These are phyloP conservation scores for Alternaria sp. DNA, from an alignment of 2,329 filamentous ascomycete species.

Conservation along the genomic window DNA sequence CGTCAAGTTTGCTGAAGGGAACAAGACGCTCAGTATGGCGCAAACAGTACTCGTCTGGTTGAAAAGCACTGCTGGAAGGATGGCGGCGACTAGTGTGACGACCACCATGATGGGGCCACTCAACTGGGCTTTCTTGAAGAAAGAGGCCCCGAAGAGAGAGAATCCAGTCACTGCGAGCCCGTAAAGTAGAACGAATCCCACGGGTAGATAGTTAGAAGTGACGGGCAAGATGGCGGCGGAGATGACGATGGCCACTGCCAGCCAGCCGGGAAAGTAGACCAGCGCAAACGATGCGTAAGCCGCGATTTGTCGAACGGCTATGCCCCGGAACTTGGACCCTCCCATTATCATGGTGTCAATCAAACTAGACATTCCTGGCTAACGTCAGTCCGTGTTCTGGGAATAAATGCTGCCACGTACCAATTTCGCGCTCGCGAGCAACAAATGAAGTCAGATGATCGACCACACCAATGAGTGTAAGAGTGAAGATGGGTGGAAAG, in stretches of 20 bases:
- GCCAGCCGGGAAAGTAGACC: slow-evolving; percentile 82
- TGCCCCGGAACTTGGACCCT: neutral
- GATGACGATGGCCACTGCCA: slow-evolving; percentile 75
- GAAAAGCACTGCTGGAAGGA: slow-evolving; percentile 74
- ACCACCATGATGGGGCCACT: slow-evolving; percentile 82
- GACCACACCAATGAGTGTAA: neutral
- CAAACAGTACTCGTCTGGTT: slow-evolving; percentile 66
- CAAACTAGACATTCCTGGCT: slow-evolving; percentile 48
- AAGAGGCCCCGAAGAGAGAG: slow-evolving; percentile 78
- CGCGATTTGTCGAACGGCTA: slow-evolving; percentile 77
- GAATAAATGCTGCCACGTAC: neutral
- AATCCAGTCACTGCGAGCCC: slow-evolving; percentile 80
- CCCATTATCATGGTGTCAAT: slow-evolving; percentile 75
- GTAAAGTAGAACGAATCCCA: slow-evolving; percentile 71
- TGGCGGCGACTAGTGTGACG: slow-evolving; percentile 75
- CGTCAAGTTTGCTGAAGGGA: slow-evolving; percentile 83
- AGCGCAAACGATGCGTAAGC: slow-evolving; percentile 79
- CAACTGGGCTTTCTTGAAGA: slow-evolving; percentile 87
- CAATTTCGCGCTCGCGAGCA: neutral
- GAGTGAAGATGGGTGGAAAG: neutral
- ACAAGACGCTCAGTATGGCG: slow-evolving; percentile 72
- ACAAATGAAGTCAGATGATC: neutral
- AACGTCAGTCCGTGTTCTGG: neutral
- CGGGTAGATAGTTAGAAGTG: slow-evolving; percentile 52
- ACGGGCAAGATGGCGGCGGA: slow-evolving; percentile 61